Base-by-base conservation (phyloP, 2,329 filamentous ascomycete genomes). In the Lizonia empirigonia region DNA sequence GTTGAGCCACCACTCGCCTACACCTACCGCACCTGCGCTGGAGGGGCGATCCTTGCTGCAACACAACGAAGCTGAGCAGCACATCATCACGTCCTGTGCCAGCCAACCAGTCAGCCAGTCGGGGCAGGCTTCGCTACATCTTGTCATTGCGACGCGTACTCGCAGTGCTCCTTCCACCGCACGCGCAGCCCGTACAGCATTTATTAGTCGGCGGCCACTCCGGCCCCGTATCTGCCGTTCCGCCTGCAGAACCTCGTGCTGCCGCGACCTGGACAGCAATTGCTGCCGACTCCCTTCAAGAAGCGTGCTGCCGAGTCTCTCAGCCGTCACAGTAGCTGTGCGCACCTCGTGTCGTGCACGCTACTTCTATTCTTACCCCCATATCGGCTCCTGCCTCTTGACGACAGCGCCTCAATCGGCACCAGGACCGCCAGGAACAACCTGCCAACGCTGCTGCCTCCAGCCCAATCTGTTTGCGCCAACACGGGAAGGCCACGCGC, bases 41-140 rank as follows among this genome's bases (percentile, higher is more conserved):
- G 38, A 39, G 38, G n/a, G 44, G 34, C 50, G 35, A 53, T 53
- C 50, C 40, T 53, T 53, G 35, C 50, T 41, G 49, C 44, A 34
- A 53, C 45, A 41, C 50, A 45, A 41, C 44, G 35, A 41, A 49
- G 50, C 50, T 49, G 50, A 53, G 45, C 44, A 53, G 23, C 40
- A 37, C 50, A 45, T 53, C 50, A 53, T 49, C 50, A 30, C 34
- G 35, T 33, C 29, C 33, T 45, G 20, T 45, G 35, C 45, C 39
- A 49, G 44, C 50, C 44, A 49, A 40, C 45, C 49, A 42, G 35
- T 40, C 39, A 49, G 44, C 50, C 44, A 49, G 44, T 40, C 49
- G 38, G 44, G 19, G 20, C 36, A 39, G 34, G 32, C 37, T 36
- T 45, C 40, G 33, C 44, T 49, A 49, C 44, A 40, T 40, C 34